Evolutionary conservation across 2,329 filamentous ascomycete genomes (phyloP).

Genomic region (Lachnellula cervina): DNA sequence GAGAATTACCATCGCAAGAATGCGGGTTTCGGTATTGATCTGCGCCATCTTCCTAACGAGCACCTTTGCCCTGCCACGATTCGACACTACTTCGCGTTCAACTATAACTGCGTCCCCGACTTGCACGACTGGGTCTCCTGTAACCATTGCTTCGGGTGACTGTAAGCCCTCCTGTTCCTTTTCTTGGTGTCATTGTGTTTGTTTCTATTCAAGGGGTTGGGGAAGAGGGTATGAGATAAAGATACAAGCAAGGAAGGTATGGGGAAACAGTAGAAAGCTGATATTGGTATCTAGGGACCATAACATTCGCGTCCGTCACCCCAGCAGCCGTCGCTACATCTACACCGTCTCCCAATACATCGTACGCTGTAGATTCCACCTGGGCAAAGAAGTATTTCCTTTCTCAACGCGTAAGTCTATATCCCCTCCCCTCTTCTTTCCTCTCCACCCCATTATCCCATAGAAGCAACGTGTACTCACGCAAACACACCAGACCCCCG

Average conservation of each 20-base stretch:
- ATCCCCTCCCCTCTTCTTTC: not conserved
- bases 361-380: not conserved
- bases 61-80: not conserved
- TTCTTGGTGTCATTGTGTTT: no score
- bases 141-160: not conserved
- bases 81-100: not conserved
- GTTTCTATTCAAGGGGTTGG: no score
- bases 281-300: not conserved
- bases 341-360: not conserved
- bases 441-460: not conserved
- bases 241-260: no score
- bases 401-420: not conserved
- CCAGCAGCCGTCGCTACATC: not conserved
- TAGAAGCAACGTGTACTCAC: no score
- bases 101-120: not conserved
- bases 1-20: no score
- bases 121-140: not conserved
- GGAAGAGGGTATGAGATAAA: no score
- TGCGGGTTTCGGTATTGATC: no score
- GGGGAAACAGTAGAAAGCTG: no score
- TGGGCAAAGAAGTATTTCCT: not conserved
- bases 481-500: not conserved
- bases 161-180: not conserved
- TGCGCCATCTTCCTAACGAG: not conserved
- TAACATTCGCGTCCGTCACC: not conserved